Evolutionary conservation across 2,329 filamentous ascomycete species (phyloP), one percentile per base, ranked within the genome.

Genomic region (Ceratocystis papillata): DNA sequence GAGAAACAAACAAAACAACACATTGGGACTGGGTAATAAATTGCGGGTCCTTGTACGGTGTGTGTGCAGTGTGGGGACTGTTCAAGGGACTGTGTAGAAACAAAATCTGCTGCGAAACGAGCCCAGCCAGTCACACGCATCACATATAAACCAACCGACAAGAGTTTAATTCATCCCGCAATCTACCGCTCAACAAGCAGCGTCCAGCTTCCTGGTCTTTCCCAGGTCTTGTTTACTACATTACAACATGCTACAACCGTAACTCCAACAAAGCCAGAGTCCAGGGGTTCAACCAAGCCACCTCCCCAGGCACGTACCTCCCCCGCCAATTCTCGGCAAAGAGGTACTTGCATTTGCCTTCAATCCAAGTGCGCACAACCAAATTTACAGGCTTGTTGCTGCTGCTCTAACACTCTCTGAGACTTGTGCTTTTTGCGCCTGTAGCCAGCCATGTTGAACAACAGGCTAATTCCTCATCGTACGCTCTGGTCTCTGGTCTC

Each of bases 1-100:
- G n/a, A 59, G 25, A 59, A 59, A 59, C 53, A 59, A 59, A 57
- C 22, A 57, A 28, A 59, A 33, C 53, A 30, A 33, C 25, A 22
- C 17, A 22, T 22, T 22, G 37, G 37, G 3, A 8, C 33, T 41
- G 10, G 37, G 46, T 17, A 50, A 12, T n/a, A 2, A 59, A 33
- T 30, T 33, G 53, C 10, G 12, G 28, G 12, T 3, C 48, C 6
- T 5, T 48, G n/a, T 6, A 6, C 17, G 0, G 15, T 7, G 12
- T 10, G 48, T 28, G 3, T 12, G 4, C 22, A 28, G 48, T 53
- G 45, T n/a, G 5, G 7, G n/a, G 2, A 7, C 20, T 12, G 45
- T 48, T 3, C 8, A 41, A 4, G 3, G 10, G 10, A 41, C 37
- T 41, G 37, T 41, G 37, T 41, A 12, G 37, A 41, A 41, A 41